Evolutionary conservation across 2,329 filamentous ascomycete genomes (phyloP), one percentile per base, ranked within the genome.

Genomic region (Fonsecaea erecta): DNA sequence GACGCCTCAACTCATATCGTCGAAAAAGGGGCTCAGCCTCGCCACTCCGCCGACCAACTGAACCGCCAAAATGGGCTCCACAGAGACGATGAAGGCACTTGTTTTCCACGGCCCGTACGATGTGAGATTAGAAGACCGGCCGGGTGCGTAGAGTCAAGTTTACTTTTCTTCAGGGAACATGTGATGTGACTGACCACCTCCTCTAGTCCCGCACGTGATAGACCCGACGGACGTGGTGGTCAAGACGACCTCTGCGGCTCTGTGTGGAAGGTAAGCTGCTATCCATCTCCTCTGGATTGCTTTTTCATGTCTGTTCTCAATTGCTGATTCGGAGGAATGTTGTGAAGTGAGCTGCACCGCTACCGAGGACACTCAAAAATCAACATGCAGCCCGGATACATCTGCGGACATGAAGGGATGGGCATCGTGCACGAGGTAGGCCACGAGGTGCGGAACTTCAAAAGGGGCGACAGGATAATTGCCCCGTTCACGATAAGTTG

Each of bases 331-430:
- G 21, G 18, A 8, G 46, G 24, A 35, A 21, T 56, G n/a, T 46
- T 21, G 30, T 24, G 21, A 68, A 93, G 90, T 73, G 93, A 97
- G 75, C 82, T 97, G 46, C 93, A 97, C 77, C 88, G 91, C 59
- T 97, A 89, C 79, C 89, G 93, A 52, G 93, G 93, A 40, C 88
- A 92, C 72, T 87, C 62, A 1, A 64, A 64, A 21, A 96, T 74
- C 83, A 87, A 34, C 89, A 87, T 12, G 82, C 78, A 1, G 85
- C 89, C 0, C 83, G 82, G 46, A 87, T 87, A 73, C 63, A 87
- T 86, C 80, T 80, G 92, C 96, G 81, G 92, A 63, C 93, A 97
- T 75, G 93, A 97, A 74, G 96, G 96, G 74, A 91, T 91, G 1
- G 93, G 93, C 4, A 84, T 83, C 24, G 86, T 96, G 11, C 84